Evolutionary conservation across 2,329 filamentous ascomycete genomes (phyloP).

Genomic region (Penicillium glabrum): DNA sequence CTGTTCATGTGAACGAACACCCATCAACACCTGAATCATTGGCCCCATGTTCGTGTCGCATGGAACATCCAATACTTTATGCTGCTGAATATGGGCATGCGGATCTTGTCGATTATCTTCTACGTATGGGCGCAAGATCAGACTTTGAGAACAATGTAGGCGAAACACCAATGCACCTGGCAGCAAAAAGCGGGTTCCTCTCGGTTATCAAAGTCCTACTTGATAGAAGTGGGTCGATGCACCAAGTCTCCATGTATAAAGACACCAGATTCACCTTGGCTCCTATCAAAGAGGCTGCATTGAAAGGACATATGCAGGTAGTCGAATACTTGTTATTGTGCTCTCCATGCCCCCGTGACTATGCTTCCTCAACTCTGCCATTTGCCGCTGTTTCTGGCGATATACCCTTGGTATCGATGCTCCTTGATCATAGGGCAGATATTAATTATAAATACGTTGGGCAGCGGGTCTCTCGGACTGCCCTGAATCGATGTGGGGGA

Average conservation of each 20-base stretch:
- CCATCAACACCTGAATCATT: too few relatives aligned
- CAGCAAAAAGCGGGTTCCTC: neutral
- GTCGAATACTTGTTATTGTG: neutral
- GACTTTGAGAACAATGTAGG: too few relatives aligned
- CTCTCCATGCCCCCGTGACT: neutral
- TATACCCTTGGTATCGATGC: neutral
- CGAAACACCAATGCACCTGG: too few relatives aligned
- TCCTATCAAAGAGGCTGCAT: neutral
- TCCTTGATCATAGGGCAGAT: neutral
- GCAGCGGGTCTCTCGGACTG: too few relatives aligned
- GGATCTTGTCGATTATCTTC: too few relatives aligned
- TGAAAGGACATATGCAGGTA: neutral
- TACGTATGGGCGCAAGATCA: too few relatives aligned
- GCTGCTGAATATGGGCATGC: too few relatives aligned
- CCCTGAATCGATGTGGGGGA: neutral
- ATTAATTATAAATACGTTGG: neutral
- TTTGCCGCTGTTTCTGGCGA: neutral
- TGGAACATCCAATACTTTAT: too few relatives aligned
- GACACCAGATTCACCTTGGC: neutral
- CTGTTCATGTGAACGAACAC: too few relatives aligned
- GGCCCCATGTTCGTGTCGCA: too few relatives aligned
- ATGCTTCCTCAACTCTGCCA: neutral
- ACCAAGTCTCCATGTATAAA: conserved; percentile 26
- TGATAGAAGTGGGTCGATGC: neutral
- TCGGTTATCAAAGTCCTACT: neutral